Evolutionary conservation across 2,329 filamentous ascomycete species (phyloP).

Genomic region (Plectosphaerella plurivora): DNA sequence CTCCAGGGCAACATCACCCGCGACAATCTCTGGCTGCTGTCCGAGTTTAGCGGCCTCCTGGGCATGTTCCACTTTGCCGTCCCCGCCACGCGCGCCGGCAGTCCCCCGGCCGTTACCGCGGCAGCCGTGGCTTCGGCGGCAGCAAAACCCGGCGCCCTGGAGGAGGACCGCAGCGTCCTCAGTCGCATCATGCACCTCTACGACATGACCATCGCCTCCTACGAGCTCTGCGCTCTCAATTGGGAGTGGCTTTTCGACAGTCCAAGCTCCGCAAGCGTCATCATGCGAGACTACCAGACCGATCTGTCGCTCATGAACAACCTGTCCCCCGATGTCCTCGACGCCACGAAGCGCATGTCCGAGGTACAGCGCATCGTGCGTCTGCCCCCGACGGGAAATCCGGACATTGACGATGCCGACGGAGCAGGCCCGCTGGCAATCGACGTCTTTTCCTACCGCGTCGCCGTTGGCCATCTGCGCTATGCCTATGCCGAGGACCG

Average conservation of each 20-base stretch:
- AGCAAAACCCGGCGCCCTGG: not conserved
- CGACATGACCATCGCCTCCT: conserved; percentile 1
- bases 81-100: not conserved
- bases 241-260: not conserved
- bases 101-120: no score
- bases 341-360: conserved; percentile 2
- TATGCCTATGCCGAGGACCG: conserved; percentile 23
- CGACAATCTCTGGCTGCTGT: conserved; percentile 17
- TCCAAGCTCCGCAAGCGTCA: not conserved
- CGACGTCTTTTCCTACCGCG: not conserved
- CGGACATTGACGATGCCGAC: not conserved
- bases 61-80: conserved; percentile 1
- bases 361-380: not conserved
- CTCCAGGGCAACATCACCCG: conserved; percentile 15
- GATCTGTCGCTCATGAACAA: not conserved
- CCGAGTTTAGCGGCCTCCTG: conserved; percentile 2
- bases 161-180: not conserved
- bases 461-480: conserved; percentile 1
- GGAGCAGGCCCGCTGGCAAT: not conserved
- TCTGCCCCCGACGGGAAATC: not conserved
- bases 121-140: no score
- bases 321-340: not conserved
- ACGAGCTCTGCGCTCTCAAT: not conserved
- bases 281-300: not conserved
- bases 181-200: conserved; percentile 1